Conservation (phyloP, 2,329 filamentous ascomycete genomes). For the Ophiognomonia clavigignenti-juglandacearum region DNA sequence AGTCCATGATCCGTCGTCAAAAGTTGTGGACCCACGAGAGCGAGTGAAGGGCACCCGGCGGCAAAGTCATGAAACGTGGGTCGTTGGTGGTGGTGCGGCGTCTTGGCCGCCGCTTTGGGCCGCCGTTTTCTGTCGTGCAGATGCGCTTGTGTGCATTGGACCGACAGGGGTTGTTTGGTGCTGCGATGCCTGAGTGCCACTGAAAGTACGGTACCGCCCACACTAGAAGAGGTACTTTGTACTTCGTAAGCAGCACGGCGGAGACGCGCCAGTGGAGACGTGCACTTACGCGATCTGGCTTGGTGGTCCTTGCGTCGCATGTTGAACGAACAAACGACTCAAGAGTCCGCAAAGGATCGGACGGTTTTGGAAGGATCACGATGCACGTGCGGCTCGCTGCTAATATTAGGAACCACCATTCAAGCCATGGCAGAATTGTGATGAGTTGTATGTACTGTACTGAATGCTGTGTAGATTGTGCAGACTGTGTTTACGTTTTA, state of each 20-base stretch:
- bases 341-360: not conserved
- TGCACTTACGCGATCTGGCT: not conserved
- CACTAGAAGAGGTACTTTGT: too few relatives aligned
- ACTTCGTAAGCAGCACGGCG: too few relatives aligned
- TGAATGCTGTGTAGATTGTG: too few relatives aligned
- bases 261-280: not conserved
- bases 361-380: not conserved
- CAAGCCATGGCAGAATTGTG: not conserved
- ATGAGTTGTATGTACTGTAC: not conserved
- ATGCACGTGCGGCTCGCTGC: too few relatives aligned
- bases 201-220: too few relatives aligned
- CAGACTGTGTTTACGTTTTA: too few relatives aligned
- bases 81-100: too few relatives aligned
- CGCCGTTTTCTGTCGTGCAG: too few relatives aligned
- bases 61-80: not conserved
- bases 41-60: not conserved
- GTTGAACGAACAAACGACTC: not conserved
- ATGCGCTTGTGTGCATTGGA: too few relatives aligned
- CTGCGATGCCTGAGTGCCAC: too few relatives aligned
- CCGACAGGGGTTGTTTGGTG: not conserved
- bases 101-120: not conserved
- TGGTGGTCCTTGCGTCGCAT: too few relatives aligned
- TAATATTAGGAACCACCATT: not conserved
- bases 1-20: too few relatives aligned
- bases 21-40: not conserved